Base-by-base conservation (phyloP, 805 yeast genomes). In the Kodamaea restingae region DNA sequence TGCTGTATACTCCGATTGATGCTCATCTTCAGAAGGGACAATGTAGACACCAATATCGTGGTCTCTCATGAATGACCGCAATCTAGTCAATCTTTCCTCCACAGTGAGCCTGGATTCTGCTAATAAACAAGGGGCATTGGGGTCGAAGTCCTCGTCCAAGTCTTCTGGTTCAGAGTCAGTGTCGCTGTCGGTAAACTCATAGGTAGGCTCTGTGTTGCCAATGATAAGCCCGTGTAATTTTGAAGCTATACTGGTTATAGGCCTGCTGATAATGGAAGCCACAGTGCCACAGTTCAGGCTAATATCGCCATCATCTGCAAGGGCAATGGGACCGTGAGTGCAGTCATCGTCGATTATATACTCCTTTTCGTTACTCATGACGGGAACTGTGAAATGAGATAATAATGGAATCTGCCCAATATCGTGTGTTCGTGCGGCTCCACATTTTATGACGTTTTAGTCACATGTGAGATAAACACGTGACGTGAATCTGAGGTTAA, bases 1-100 rank as follows among this genome's bases (percentile, higher is more conserved):
- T 0, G 93, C 75, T 6, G 91, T 91, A 52, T 90, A 90, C 63
- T 91, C 98, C 18, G 90, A 80, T 59, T 84, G 91, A 60, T 91
- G 98, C 51, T 86, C 95, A 56, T 91, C 98, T 57, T 88, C 96
- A 29, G 95, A 81, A 15, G 91, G 88, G 7, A 86, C 76, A 18
- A 76, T 70, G 58, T 93, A 91, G 24, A 87, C 81, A 8, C 82
- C 86, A 27, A 91, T 56, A 25, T 75, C 78, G 41, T 77, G 58
- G 32, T 70, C 61, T 32, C 71, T 73, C 90, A 93, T 86, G 44
- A 73, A 67, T 29, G 62, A 50, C 52, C 97, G 73, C 42, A 90
- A 64, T 15, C 66, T 68, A 29, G 64, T 70, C 36, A 90, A 67
- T 50, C 90, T 78, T 36, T 71, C 60, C 10, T 27, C 41, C 8